A percentile compares a stretch with the other conserved stretches of the same genome.
phyloP scores from a whole-genome alignment of 2,329 filamentous ascomycete genomes.

The Clarireedia monteithiana region DNA sequence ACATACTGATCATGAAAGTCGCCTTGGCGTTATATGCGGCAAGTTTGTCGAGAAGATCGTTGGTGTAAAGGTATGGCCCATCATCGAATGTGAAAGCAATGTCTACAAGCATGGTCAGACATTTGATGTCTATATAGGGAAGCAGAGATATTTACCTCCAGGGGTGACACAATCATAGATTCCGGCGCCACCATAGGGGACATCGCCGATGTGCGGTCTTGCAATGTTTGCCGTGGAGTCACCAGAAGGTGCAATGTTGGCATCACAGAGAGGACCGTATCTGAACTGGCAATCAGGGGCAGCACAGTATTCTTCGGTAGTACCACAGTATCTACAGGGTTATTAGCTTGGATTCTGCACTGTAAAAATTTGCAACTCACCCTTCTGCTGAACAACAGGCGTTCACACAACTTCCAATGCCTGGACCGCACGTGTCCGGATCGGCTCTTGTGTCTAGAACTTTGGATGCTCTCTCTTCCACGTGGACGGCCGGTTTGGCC shows the following conservation, averaged over 20 bases:
- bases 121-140: neutral
- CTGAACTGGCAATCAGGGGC: conserved; percentile 54
- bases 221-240: conserved; percentile 43
- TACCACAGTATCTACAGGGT: conserved; percentile 20
- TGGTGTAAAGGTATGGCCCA: conserved; percentile 55
- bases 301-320: conserved; percentile 43
- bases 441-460: conserved; percentile 11
- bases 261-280: conserved; percentile 54
- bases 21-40: conserved; percentile 52
- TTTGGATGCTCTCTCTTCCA: conserved; percentile 3
- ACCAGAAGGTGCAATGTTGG: conserved; percentile 44
- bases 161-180: conserved; percentile 48
- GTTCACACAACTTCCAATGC: conserved; percentile 20
- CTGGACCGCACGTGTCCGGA: conserved; percentile 22
- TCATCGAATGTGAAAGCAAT: conserved; percentile 62
- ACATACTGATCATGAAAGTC: conserved; percentile 51
- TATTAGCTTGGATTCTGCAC: neutral
- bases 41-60: conserved; percentile 44
- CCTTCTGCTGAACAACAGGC: conserved; percentile 25
- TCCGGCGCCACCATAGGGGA: conserved; percentile 48
- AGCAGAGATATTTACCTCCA: conserved; percentile 32
- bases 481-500: neutral
- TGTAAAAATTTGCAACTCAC: conserved; percentile 9
- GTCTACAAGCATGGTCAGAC: conserved; percentile 26
- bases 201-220: conserved; percentile 42